Evolutionary conservation across 345 rosid species (phyloP), one percentile per base, ranked within the genome.

Genomic region (Salix brachista): DNA sequence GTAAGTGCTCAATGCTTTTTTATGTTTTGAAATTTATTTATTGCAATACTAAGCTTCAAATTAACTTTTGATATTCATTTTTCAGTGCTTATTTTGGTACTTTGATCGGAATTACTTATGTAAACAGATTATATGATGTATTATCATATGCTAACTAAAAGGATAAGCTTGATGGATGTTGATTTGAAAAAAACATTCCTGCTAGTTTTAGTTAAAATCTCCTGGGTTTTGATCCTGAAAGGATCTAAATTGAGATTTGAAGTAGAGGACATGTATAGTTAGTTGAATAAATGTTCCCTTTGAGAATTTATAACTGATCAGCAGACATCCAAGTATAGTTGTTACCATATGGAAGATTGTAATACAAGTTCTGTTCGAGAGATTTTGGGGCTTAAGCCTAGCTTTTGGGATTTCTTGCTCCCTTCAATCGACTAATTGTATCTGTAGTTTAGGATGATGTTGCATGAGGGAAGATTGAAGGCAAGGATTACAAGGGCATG

Each of bases 1-100:
- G 99, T 95, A 70, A 88, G 85, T 74, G 17, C 68, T 54, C 54
- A 26, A 8, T 60, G 14, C 13, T 32, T 19, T 36, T 30, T 4
- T 34, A 34, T 34, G 26, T 41, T 11, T 41, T 2, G 12, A 41
- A 41, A 41, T 2, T 41, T 41, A 41, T 41, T 41, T 41, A 41
- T 41, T 41, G 44, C 44, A 41, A 2, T 48, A 19, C 10, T 42
- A 75, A 67, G 34, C 36, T 6, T 65, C 44, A 52, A 6, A 62
- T 62, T 17, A 23, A 26, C 32, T 23, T 48, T 1, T 17, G 39
- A 52, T 37, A 37, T 23, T 32, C 6, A 16, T 21, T 36, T 56
- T 58, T 58, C 10, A n/a, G 28, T 72, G 21, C 17, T 61, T 39
- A 23, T 1, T 73, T 39, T 60, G 12, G 17, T 3, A 34, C 44